Percentiles rank a stretch among this genome's conserved stretches.
Evolutionary conservation across 2,329 filamentous ascomycete genomes (phyloP).

Genomic region (Aspergillus transmontanensis): DNA sequence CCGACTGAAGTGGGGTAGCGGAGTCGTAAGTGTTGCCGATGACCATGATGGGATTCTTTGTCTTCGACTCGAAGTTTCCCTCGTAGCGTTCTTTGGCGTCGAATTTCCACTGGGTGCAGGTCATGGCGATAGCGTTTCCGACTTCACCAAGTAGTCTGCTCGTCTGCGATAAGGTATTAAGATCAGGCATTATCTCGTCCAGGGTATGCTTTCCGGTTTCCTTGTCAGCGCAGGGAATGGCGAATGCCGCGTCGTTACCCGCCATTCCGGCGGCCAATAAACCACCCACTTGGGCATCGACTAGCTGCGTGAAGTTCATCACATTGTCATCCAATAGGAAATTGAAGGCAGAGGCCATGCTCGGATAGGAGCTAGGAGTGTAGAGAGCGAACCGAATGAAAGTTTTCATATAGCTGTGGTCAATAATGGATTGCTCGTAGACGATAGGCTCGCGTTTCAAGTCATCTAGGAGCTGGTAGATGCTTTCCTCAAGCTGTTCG

Average conservation of each 20-base stretch:
- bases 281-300: neutral
- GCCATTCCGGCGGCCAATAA: neutral
- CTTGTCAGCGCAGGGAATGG: conserved; percentile 6
- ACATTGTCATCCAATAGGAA: neutral
- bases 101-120: conserved; percentile 24
- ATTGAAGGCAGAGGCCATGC: neutral
- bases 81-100: conserved; percentile 25
- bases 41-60: conserved; percentile 26
- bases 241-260: neutral
- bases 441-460: neutral
- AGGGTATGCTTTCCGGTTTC: neutral
- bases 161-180: neutral
- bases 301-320: neutral
- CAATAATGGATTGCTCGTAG: neutral
- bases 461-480: neutral
- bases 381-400: neutral
- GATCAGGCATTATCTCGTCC: neutral
- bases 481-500: neutral
- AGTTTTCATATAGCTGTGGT: neutral
- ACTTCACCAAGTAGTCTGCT: conserved; percentile 6
- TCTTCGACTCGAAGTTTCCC: conserved; percentile 25
- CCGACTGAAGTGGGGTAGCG: conserved; percentile 23
- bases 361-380: neutral
- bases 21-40: conserved; percentile 28
- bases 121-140: conserved; percentile 9